A percentile compares a stretch with the other conserved stretches of the same genome.
These are phyloP conservation scores for Ananas comosus DNA, from an alignment of 176 grass and related monocot genomes.

Conservation along the genomic window DNA sequence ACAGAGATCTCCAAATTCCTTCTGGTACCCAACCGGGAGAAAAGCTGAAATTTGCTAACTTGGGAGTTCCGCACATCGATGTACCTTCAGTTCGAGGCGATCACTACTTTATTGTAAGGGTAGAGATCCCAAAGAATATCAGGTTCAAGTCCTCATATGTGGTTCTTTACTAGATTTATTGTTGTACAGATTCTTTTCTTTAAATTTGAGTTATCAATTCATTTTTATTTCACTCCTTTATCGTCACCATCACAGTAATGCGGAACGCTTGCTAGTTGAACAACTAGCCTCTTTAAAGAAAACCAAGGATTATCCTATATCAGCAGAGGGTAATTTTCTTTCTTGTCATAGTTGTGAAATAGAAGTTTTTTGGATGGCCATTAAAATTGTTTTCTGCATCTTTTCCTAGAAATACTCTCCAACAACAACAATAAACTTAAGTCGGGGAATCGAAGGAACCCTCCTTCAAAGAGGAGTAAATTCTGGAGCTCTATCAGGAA, in stretches of 20 bases:
- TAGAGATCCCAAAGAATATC: slow-evolving; percentile 69
- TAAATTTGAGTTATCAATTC: no score
- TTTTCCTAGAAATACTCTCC: slow-evolving; percentile 14
- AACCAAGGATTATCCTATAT: slow-evolving; percentile 28
- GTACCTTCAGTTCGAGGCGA: slow-evolving; percentile 60
- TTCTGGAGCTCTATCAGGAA: slow-evolving; percentile 48
- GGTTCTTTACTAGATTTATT: neutral
- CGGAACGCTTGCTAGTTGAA: slow-evolving; percentile 41
- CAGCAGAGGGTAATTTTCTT: slow-evolving; percentile 22
- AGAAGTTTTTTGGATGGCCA: neutral
- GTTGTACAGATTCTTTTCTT: no score
- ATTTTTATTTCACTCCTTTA: neutral
- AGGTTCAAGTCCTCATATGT: slow-evolving; percentile 32
- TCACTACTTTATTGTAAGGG: slow-evolving; percentile 64
- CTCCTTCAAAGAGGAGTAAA: slow-evolving; percentile 24
- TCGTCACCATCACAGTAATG: slow-evolving; percentile 33
- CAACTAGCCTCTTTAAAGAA: slow-evolving; percentile 41
- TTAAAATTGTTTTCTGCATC: slow-evolving; percentile 1
- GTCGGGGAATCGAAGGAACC: slow-evolving; percentile 18
- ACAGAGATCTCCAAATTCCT: slow-evolving; percentile 61
- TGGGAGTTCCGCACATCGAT: slow-evolving; percentile 67
- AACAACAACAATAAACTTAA: slow-evolving; percentile 15
- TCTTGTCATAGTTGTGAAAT: slow-evolving; percentile 6
- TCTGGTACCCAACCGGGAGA: slow-evolving; percentile 84
- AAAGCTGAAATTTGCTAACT: slow-evolving; percentile 39